phyloP scores from a whole-genome alignment of 305 asterid species.

The Fraxinus xanthoxyloides region DNA sequence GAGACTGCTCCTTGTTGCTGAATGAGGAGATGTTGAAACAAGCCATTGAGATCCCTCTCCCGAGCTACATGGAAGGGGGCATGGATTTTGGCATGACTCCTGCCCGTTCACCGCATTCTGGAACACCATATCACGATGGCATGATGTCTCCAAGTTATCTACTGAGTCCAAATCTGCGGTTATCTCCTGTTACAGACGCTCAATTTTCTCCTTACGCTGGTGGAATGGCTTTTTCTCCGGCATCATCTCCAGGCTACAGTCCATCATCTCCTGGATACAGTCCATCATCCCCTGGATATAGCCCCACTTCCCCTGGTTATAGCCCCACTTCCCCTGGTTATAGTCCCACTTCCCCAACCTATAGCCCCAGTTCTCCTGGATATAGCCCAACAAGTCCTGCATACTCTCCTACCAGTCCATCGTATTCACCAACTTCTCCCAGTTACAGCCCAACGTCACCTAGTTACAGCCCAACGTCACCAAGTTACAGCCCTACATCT shows the following conservation, averaged over 20 bases:
- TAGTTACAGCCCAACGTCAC: slow-evolving; percentile 72
- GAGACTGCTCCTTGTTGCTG: slow-evolving; percentile 76
- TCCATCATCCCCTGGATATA: slow-evolving; percentile 78
- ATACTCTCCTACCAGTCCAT: slow-evolving; percentile 79
- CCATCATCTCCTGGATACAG: slow-evolving; percentile 83
- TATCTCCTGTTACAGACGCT: slow-evolving; percentile 71
- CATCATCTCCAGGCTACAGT: slow-evolving; percentile 77
- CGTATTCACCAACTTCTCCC: slow-evolving; percentile 79
- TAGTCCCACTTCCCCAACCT: slow-evolving; percentile 84
- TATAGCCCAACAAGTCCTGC: slow-evolving; percentile 79
- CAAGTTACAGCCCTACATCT: slow-evolving; percentile 74
- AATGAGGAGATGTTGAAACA: slow-evolving; percentile 93
- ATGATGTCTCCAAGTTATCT: slow-evolving; percentile 88
- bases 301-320: slow-evolving; percentile 79
- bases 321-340: slow-evolving; percentile 61
- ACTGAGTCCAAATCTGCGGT: slow-evolving; percentile 74
- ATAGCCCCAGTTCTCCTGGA: slow-evolving; percentile 81
- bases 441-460: slow-evolving; percentile 73
- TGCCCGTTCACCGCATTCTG: slow-evolving; percentile 70
- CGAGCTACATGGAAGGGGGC: slow-evolving; percentile 92
- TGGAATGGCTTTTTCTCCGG: slow-evolving; percentile 88
- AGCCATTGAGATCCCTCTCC: slow-evolving; percentile 83
- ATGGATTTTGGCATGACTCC: slow-evolving; percentile 95
- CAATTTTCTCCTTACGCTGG: slow-evolving; percentile 82
- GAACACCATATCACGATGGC: slow-evolving; percentile 83